Base-by-base conservation (phyloP, 352 stramenopile species). In the Phytopythium cucurbitacearum region DNA sequence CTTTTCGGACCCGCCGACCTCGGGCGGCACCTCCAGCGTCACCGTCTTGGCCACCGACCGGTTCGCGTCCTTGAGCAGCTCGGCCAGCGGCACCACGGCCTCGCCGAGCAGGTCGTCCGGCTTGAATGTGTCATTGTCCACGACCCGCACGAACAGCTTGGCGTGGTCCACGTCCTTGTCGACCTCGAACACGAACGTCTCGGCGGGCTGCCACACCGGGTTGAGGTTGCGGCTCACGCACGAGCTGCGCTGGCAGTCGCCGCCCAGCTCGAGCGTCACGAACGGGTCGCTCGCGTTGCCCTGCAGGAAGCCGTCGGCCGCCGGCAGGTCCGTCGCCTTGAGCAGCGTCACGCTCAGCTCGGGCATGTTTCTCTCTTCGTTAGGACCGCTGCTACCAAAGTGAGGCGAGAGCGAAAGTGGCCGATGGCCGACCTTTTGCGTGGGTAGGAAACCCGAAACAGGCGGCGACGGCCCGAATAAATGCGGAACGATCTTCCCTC, bases 181-280 rank as follows among this genome's bases (percentile, higher is more conserved):
- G 38, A 90, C 58, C 9, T 81, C 68, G 48, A 92, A 90, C 59
- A 87, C 79, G 54, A 89, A 90, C 16, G 64, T 73, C 63, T 92
- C 77, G 7, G 76, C 66, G 9, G 80, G 80, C n/a, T 80, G 67
- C 82, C 82, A 92, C 48, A 79, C 77, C 4, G 82, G 82, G 39
- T 90, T 71, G 16, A 92, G 62, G 37, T 49, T 53, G 21, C 67
- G 69, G 47, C 59, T 69, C 53, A 81, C 71, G 39, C 64, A 77
- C 12, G 77, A 76, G 42, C 71, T 86, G 52, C 74, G 67, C 48
- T 83, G 54, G 34, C 62, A 63, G 53, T 85, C 65, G 37, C 73
- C 63, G 16, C 73, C 72, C 32, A 92, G 43, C 53, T 78, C 57
- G 45, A 92, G 61, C 5, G 65, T 68, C 37, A 92, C 82, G 60